These are phyloP conservation scores for Teratosphaeria pseudoeucalypti DNA, from an alignment of 2,329 filamentous ascomycete species.

Conservation along the genomic window DNA sequence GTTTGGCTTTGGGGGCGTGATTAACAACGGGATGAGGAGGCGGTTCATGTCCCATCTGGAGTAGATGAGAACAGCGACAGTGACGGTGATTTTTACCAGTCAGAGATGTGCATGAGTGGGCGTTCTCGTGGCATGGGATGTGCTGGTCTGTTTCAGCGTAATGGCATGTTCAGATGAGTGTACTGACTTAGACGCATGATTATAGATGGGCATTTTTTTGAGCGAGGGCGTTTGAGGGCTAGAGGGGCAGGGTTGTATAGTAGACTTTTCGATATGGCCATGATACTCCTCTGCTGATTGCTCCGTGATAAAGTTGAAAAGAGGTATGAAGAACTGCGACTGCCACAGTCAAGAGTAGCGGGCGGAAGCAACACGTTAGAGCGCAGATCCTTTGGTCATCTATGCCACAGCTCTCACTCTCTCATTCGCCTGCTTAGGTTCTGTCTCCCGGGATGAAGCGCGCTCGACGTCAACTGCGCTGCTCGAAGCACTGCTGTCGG, in stretches of 20 bases:
- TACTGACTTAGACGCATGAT: not conserved
- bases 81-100: not conserved
- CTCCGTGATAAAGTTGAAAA: not conserved
- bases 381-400: no score
- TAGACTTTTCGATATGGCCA: not conserved
- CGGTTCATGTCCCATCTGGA: conserved; percentile 55
- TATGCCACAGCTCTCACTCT: not conserved
- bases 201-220: not conserved
- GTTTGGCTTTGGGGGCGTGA: conserved; percentile 78
- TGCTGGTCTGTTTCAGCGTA: not conserved
- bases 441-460: not conserved
- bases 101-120: not conserved
- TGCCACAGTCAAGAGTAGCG: no score
- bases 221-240: not conserved
- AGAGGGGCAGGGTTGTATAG: not conserved
- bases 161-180: not conserved
- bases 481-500: not conserved
- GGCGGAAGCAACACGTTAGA: no score
- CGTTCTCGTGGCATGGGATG: not conserved
- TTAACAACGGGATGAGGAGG: conserved; percentile 63
- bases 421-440: not conserved
- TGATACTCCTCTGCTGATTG: not conserved
- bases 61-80: conserved; percentile 6
- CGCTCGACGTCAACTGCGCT: not conserved
- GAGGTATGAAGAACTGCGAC: no score